Evolutionary conservation across 2,329 filamentous ascomycete genomes (phyloP).

Genomic region (Coniella lustricola): DNA sequence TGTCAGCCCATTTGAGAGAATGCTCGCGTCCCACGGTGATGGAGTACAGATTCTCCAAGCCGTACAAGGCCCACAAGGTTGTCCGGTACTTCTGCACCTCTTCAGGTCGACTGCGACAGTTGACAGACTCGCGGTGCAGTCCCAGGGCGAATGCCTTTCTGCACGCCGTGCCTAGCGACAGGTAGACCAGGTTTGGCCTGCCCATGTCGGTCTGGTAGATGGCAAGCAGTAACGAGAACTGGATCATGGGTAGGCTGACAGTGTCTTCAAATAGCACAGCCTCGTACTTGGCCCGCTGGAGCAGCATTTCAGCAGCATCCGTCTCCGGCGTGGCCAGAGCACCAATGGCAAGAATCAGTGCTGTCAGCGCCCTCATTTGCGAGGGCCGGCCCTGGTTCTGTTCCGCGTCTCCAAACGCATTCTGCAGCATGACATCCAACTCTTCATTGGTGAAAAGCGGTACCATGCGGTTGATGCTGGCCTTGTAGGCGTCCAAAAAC

Average conservation of each 20-base stretch:
- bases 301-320: conserved; percentile 20
- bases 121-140: conserved; percentile 21
- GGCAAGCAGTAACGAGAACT: conserved; percentile 22
- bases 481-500: conserved; percentile 19
- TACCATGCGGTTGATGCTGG: conserved; percentile 13
- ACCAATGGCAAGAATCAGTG: conserved; percentile 22
- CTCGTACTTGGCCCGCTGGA: conserved; percentile 22
- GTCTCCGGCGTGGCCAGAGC: conserved; percentile 22
- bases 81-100: conserved; percentile 20
- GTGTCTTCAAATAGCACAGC: conserved; percentile 23
- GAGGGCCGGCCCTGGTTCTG: conserved; percentile 14
- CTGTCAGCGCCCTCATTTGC: conserved; percentile 19
- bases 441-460: conserved; percentile 19
- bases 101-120: conserved; percentile 15
- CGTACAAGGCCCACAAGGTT: conserved; percentile 25
- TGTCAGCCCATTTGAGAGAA: conserved; percentile 19
- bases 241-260: conserved; percentile 26
- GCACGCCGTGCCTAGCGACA: conserved; percentile 23
- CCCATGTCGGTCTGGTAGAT: conserved; percentile 25
- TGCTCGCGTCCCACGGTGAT: conserved; percentile 19
- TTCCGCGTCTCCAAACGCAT: conserved; percentile 15
- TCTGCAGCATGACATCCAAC: conserved; percentile 19
- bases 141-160: conserved; percentile 25
- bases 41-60: conserved; percentile 21
- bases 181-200: conserved; percentile 23